These are phyloP conservation scores for Phytophthora brassicae DNA, from an alignment of 352 stramenopile species.

Conservation along the genomic window DNA sequence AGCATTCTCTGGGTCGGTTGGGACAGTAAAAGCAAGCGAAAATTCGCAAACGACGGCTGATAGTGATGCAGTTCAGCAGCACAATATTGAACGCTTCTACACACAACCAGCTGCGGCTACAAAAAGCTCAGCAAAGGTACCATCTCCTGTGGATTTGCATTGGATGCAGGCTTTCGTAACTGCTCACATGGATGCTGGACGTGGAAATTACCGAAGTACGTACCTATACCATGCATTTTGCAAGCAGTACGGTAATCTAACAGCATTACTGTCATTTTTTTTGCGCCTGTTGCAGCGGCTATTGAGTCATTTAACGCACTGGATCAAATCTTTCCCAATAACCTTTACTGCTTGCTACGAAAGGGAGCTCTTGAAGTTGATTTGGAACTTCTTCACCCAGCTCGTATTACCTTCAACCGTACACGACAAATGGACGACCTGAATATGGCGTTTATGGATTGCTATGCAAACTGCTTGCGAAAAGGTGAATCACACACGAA, in stretches of 20 bases:
- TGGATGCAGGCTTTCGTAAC: slow-evolving; percentile 66
- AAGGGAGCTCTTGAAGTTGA: slow-evolving; percentile 65
- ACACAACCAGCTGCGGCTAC: slow-evolving; percentile 14
- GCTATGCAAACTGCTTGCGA: slow-evolving; percentile 62
- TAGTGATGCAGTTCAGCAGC: slow-evolving; percentile 18
- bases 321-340: slow-evolving; percentile 57
- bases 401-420: slow-evolving; percentile 51
- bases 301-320: slow-evolving; percentile 43
- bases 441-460: slow-evolving; percentile 66
- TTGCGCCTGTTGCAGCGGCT: slow-evolving; percentile 28
- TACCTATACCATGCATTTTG: neutral
- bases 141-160: slow-evolving; percentile 30
- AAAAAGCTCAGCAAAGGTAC: slow-evolving; percentile 1
- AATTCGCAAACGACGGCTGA: neutral
- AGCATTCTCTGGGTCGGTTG: slow-evolving; percentile 26
- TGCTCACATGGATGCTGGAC: slow-evolving; percentile 53
- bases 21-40: slow-evolving; percentile 10
- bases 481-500: slow-evolving; percentile 44
- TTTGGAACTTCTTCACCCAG: slow-evolving; percentile 59
- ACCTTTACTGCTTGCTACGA: slow-evolving; percentile 60
- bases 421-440: slow-evolving; percentile 67
- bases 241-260: slow-evolving; percentile 4
- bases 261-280: slow-evolving; percentile 5
- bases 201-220: slow-evolving; percentile 45
- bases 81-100: slow-evolving; percentile 62